Evolutionary conservation across 306 rosid species (phyloP).

Genomic region (Dalbergia cultrata): DNA sequence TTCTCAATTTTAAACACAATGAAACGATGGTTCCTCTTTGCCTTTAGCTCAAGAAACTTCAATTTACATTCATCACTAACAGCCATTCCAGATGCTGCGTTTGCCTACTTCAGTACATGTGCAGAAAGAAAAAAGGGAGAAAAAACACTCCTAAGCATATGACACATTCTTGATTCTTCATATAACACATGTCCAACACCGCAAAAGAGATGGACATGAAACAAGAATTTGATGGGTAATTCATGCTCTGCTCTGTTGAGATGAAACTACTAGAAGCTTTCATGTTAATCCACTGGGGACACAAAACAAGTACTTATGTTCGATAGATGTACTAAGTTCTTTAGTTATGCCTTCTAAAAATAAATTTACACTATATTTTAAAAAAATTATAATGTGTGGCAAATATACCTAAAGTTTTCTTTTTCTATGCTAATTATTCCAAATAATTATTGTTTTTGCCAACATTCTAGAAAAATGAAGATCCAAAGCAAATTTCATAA

Average conservation of each 20-base stretch:
- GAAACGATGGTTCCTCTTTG: conserved; percentile 64
- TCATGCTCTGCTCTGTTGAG: neutral
- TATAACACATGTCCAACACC: neutral
- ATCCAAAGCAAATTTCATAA: neutral
- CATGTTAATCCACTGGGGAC: neutral
- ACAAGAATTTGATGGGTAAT: neutral
- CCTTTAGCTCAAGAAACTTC: conserved; percentile 64
- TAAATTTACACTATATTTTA: neutral
- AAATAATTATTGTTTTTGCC: neutral
- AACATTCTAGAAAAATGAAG: neutral
- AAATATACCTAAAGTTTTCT: neutral
- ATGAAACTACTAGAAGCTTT: neutral
- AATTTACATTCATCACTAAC: conserved; percentile 64
- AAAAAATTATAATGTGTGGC: neutral
- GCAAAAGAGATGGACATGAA: neutral
- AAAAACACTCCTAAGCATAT: neutral
- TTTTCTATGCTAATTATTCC: neutral
- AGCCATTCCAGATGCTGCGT: conserved; percentile 69
- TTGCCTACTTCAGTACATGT: conserved; percentile 51
- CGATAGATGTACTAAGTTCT: neutral
- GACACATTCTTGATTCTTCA: neutral
- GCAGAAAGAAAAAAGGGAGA: neutral
- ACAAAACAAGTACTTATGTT: neutral
- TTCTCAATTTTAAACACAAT: conserved; percentile 64
- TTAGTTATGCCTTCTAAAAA: neutral